Evolutionary conservation across 164 flowering plant genomes (phyloP).

Genomic region (Aristolochia fimbriata): DNA sequence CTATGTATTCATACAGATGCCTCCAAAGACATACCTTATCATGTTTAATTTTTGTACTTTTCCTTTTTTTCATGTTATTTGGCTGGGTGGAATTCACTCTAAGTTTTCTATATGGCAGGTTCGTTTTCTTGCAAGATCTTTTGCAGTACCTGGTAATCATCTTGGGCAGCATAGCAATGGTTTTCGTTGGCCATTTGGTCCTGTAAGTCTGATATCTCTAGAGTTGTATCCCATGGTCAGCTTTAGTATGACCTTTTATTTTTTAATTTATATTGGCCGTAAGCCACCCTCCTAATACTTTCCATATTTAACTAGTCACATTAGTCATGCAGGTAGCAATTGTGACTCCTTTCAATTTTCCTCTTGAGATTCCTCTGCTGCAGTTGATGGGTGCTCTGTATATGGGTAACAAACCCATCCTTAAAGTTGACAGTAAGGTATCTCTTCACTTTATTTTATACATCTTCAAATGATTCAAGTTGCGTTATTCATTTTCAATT

Average conservation of each 20-base stretch:
- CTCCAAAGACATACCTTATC: too few species aligned
- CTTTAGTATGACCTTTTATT: background rate
- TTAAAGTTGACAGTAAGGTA: constrained; percentile 99
- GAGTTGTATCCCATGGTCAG: background rate
- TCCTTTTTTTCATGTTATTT: too few species aligned
- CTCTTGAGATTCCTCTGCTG: constrained; percentile 87
- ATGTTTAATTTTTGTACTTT: too few species aligned
- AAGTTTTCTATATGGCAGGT: constrained; percentile 38
- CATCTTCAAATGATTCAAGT: too few species aligned
- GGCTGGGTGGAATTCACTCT: too few species aligned
- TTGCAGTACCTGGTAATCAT: constrained; percentile 97
- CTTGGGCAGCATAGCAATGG: constrained; percentile 99
- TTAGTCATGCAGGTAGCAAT: constrained; percentile 62
- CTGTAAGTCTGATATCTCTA: constrained; percentile 42
- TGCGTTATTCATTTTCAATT: too few species aligned
- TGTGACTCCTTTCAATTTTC: constrained; percentile 93
- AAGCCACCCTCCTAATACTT: too few species aligned
- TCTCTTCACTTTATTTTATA: background rate
- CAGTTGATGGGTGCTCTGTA: constrained; percentile 99
- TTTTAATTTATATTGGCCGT: too few species aligned
- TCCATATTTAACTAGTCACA: background rate
- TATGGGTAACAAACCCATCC: constrained; percentile 93
- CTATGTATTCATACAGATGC: too few species aligned
- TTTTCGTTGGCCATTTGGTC: constrained; percentile 99
- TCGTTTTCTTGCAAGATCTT: constrained; percentile 92